Evolutionary conservation across 2,329 filamentous ascomycete species (phyloP), one percentile per base, ranked within the genome.

Genomic region (Periconia sp.): DNA sequence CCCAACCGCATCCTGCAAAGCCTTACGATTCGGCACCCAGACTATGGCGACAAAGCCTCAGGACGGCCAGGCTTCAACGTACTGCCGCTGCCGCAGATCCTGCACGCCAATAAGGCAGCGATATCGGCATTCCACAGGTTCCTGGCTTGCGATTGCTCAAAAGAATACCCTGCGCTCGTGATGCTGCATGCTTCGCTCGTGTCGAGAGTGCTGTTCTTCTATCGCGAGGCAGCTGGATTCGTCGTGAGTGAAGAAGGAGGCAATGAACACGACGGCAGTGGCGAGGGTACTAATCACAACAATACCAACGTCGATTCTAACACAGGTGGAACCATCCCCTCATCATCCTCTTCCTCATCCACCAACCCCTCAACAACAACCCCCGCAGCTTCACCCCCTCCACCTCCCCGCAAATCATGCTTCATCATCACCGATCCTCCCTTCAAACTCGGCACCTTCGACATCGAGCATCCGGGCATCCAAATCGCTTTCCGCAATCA

Each of bases 401-500:
- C 20, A 6, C n/a, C 8, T 8, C 45, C 18, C 14, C 19, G 35
- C 20, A 35, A 52, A 11, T 44, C 45, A 10, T 53, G 50, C 41
- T 48, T 54, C 27, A 18, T 14, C 6, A 41, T 54, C 19, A 45
- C 46, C 9, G 42, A 47, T 18, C 45, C 44, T 6, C 27, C 52
- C 10, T 48, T 54, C 15, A 49, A 43, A 6, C 43, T 54, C 3
- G 52, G 52, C 37, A 49, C 41, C 8, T 54, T 54, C 20, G 23
- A 49, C 18, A 41, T 54, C 27, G 43, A 54, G 7, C 37, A 49
- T 11, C 47, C 47, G 1, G 35, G 17, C 18, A 41, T 54, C n/a
- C 52, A 54, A 31, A 20, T 30, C 14, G 43, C 47, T 17, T 54
- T 54, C 11, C n/a, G 47, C 19, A 54, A 54, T 18, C 47, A 54